Conservation (phyloP, 331 rosid genomes). For the Quercus phellos region DNA sequence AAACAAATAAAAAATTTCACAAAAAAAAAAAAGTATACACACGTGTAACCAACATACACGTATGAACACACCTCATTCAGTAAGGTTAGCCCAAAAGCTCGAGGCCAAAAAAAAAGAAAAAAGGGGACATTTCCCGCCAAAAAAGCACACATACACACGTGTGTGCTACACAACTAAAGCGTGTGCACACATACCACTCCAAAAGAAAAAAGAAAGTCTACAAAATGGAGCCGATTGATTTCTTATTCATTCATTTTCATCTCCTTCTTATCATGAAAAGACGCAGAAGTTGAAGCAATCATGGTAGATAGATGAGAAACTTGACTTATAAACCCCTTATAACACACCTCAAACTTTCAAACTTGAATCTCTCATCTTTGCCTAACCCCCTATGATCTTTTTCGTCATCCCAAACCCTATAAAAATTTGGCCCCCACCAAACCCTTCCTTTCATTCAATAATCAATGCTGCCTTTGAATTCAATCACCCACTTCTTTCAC, state of each 20-base stretch:
- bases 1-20: conserved; percentile 31
- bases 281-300: conserved; percentile 36
- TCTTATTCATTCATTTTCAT: neutral
- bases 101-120: conserved; percentile 28
- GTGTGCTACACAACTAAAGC: conserved; percentile 41
- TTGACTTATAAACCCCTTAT: conserved; percentile 33
- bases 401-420: conserved; percentile 15
- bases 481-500: conserved; percentile 46
- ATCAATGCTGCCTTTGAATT: conserved; percentile 54
- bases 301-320: conserved; percentile 37
- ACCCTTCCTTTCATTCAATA: conserved; percentile 36
- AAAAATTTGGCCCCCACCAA: conserved; percentile 47
- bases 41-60: conserved; percentile 56
- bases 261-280: conserved; percentile 21
- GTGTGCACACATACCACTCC: conserved; percentile 35
- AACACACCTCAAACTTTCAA: conserved; percentile 40
- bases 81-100: conserved; percentile 44
- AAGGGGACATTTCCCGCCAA: conserved; percentile 46
- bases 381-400: conserved; percentile 20
- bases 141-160: conserved; percentile 42
- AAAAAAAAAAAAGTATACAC: conserved; percentile 21
- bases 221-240: conserved; percentile 31
- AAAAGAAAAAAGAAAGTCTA: conserved; percentile 20
- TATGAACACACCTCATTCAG: conserved; percentile 37
- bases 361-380: conserved; percentile 22